phyloP scores from a whole-genome alignment of 2,329 filamentous ascomycete species.

The Pseudogymnoascus sp. region DNA sequence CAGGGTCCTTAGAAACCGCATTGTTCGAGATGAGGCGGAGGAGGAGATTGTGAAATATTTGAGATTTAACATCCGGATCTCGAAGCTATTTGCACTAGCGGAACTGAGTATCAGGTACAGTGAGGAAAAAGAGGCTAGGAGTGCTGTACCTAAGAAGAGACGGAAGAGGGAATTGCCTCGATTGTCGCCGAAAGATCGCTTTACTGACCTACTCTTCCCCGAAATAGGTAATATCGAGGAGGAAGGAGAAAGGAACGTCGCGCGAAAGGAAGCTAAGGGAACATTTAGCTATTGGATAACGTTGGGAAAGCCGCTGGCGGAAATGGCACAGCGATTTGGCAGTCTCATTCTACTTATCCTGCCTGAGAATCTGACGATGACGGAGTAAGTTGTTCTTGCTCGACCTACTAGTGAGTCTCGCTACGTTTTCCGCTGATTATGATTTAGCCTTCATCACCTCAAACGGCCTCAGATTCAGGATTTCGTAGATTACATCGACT shows the following conservation, averaged over 20 bases:
- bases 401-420: background rate
- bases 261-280: background rate
- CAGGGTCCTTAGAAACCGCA: background rate
- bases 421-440: background rate
- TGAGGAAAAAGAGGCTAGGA: background rate
- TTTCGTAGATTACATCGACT: background rate
- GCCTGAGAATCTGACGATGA: background rate
- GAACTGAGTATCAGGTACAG: background rate
- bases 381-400: background rate
- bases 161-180: background rate
- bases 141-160: constrained; percentile 1
- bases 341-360: background rate
- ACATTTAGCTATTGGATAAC: constrained; percentile 4
- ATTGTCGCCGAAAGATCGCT: background rate
- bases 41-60: background rate
- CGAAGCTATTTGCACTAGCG: background rate
- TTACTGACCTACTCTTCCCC: background rate
- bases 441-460: background rate
- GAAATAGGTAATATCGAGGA: background rate
- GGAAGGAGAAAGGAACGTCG: background rate
- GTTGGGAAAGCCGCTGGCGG: background rate
- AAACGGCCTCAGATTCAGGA: background rate
- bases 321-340: background rate
- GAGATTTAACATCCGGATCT: background rate
- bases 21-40: background rate